phyloP scores from a whole-genome alignment of 139 green algal genomes.

The Monoraphidium neglectum region DNA sequence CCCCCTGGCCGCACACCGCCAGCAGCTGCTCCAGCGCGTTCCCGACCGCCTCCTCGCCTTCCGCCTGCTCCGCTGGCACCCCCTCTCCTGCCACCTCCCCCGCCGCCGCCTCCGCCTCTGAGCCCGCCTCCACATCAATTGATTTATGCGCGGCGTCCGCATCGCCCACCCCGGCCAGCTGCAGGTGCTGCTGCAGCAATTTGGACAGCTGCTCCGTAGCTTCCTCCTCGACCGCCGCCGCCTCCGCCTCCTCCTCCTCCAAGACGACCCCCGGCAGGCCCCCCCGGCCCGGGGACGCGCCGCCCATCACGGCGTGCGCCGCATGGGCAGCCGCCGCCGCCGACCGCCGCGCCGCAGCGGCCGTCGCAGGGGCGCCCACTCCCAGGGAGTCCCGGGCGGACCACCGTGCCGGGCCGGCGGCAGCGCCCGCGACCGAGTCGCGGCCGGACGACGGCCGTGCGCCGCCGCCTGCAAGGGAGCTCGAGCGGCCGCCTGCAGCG shows the following conservation, averaged over 20 bases:
- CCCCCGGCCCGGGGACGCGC: too few species aligned
- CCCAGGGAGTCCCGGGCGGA: too few species aligned
- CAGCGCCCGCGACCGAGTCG: too few species aligned
- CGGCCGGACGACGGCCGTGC: too few species aligned
- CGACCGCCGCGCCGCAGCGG: too few species aligned
- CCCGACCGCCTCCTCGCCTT: slow-evolving; percentile 11
- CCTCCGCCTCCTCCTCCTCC: neutral
- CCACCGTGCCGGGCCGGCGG: too few species aligned
- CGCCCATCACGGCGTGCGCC: too few species aligned
- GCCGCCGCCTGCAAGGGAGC: too few species aligned
- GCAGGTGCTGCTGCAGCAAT: neutral
- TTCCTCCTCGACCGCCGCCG: neutral
- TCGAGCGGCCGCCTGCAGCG: too few species aligned
- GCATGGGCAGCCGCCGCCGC: too few species aligned
- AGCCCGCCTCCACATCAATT: neutral
- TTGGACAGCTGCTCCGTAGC: neutral
- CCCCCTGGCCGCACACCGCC: slow-evolving; percentile 68
- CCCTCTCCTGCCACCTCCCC: neutral
- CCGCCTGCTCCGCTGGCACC: neutral
- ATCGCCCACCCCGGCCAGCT: neutral
- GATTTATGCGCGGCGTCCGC: neutral
- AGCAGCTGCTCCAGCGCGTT: slow-evolving; percentile 70
- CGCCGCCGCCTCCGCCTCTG: neutral
- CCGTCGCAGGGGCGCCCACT: too few species aligned
- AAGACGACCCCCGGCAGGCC: neutral